phyloP scores from a whole-genome alignment of 139 green algal species.

The Chlorella sp. region DNA sequence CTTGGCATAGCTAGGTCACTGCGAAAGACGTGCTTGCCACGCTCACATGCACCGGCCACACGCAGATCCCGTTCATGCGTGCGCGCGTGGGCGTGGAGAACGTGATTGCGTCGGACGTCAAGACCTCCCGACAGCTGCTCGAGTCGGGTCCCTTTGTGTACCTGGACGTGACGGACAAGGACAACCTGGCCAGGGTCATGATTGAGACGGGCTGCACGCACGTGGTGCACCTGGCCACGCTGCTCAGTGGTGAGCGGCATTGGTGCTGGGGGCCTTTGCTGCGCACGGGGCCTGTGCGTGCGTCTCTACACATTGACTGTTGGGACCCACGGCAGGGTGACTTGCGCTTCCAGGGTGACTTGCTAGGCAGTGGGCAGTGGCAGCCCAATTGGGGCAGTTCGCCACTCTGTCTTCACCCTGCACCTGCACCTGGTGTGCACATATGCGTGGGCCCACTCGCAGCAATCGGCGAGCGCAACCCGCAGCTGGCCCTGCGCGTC shows the following conservation, averaged over 20 bases:
- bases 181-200: conserved; percentile 43
- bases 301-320: no score
- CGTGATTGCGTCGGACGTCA: conserved; percentile 4
- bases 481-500: conserved; percentile 51
- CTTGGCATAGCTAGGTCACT: no score
- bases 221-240: conserved; percentile 23
- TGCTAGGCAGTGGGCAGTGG: neutral
- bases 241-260: conserved; percentile 5
- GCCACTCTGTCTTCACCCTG: no score
- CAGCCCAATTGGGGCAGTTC: no score
- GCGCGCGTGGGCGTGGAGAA: conserved; percentile 3
- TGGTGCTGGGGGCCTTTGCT: neutral
- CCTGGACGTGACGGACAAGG: conserved; percentile 25
- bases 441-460: no score
- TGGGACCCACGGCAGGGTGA: no score
- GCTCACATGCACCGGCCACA: no score
- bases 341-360: no score
- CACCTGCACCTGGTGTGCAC: no score
- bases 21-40: no score
- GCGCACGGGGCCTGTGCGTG: no score
- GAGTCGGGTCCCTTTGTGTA: conserved; percentile 7
- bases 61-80: conserved; percentile 7
- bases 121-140: conserved; percentile 2
- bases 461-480: conserved; percentile 61
- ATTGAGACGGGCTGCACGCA: conserved; percentile 45